Base-by-base conservation (phyloP, 2,329 filamentous ascomycete genomes). In the Penicillium sp. region DNA sequence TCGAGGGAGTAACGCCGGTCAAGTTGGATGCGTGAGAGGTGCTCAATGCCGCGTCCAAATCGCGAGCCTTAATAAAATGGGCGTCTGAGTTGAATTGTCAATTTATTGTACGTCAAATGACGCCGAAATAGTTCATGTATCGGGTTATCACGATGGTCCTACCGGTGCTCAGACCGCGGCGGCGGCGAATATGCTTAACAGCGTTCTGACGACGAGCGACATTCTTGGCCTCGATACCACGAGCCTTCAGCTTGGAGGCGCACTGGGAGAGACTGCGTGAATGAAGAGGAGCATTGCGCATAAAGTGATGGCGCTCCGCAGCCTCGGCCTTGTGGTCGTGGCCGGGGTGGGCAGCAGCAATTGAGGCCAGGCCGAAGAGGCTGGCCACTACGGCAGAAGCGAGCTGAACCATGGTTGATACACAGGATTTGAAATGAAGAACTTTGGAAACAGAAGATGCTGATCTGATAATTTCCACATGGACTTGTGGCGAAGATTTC, bases 311-410 rank as follows among this genome's bases (percentile, higher is more conserved):
- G 37, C 82, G 81, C 70, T 83, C 80, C 11, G 76, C 75, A 35
- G 80, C 77, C 69, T 85, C 83, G 10, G 81, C 73, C 44, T 72
- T 71, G 40, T 81, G 60, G 53, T 83, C 77, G 60, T 83, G 81
- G 60, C 82, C 82, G 1, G 81, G 82, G 59, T 85, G 80, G 19
- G 79, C 79, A 19, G 65, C 67, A 18, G 62, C 70, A 46, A 72
- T 22, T 58, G 60, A 63, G 31, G 67, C 60, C 18, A 75, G 63
- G 49, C 67, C 65, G 35, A 66, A 53, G 36, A 72, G 58, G 46
- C 68, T 66, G 27, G 67, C 52, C 7, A 67, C 51, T 18, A 73
- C 37, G 39, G 64, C 56, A 51, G 69, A 65, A n/a, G 56, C 24
- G 19, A 68, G 40, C 27, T 61, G 59, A 52, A 68, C 63, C 63